Conservation (phyloP, 768 basidiomycete genomes). For the Lactarius hengduanensis region DNA sequence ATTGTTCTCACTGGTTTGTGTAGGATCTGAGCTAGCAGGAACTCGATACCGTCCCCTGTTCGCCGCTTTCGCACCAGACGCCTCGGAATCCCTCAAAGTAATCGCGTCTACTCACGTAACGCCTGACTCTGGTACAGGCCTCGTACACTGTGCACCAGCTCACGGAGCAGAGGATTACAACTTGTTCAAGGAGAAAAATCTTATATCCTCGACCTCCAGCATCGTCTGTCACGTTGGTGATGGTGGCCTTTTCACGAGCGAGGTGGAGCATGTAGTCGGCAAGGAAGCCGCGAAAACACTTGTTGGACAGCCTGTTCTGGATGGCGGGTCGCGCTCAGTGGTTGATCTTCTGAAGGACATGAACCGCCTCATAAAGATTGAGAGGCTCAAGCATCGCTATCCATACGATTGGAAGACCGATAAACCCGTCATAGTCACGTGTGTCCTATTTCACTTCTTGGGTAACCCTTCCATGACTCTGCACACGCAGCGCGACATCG, state of each 20-base stretch:
- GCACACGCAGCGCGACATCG: slow-evolving; percentile 70
- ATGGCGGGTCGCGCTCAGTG: slow-evolving; percentile 65
- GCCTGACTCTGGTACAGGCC: slow-evolving; percentile 84
- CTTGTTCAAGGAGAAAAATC: slow-evolving; percentile 58
- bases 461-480: neutral
- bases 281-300: slow-evolving; percentile 45
- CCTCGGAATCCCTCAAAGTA: slow-evolving; percentile 38
- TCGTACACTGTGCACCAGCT: slow-evolving; percentile 94
- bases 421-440: slow-evolving; percentile 89
- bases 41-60: slow-evolving; percentile 65
- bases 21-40: slow-evolving; percentile 56
- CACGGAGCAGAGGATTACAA: slow-evolving; percentile 93
- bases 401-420: slow-evolving; percentile 98
- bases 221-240: slow-evolving; percentile 82
- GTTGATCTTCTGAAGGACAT: slow-evolving; percentile 58
- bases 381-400: slow-evolving; percentile 81
- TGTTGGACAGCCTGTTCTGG: slow-evolving; percentile 68
- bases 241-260: slow-evolving; percentile 65
- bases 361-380: slow-evolving; percentile 60
- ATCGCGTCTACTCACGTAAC: slow-evolving; percentile 78
- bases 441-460: slow-evolving; percentile 32
- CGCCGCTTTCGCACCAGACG: slow-evolving; percentile 32
- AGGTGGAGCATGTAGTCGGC: slow-evolving; percentile 60
- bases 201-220: slow-evolving; percentile 43
- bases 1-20: neutral